phyloP scores from a whole-genome alignment of 2,329 filamentous ascomycete species.

The Bertia moriformis region DNA sequence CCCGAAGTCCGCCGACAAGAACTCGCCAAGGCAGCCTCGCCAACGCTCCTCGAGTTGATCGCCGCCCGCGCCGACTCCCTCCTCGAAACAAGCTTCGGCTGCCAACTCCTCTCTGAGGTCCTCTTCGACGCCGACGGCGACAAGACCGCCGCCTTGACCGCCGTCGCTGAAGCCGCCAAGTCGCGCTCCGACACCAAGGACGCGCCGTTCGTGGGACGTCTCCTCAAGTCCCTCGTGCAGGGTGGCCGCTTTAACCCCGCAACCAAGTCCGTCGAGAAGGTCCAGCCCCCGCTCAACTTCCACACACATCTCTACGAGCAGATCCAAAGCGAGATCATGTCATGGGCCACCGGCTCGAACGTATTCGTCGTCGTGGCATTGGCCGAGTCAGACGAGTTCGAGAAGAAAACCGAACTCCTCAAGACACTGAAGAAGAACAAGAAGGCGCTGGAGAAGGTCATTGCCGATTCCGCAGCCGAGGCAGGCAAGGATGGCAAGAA shows the following conservation, averaged over 20 bases:
- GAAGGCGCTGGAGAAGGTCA: conserved; percentile 55
- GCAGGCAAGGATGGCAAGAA: conserved; percentile 32
- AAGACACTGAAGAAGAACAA: conserved; percentile 60
- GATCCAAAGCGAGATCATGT: conserved; percentile 59
- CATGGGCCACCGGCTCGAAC: conserved; percentile 76
- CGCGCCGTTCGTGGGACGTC: conserved; percentile 52
- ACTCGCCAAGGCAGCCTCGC: conserved; percentile 59
- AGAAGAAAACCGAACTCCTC: conserved; percentile 49
- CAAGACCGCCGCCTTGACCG: conserved; percentile 59
- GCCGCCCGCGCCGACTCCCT: conserved; percentile 53
- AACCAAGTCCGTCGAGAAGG: conserved; percentile 53
- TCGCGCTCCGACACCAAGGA: conserved; percentile 31
- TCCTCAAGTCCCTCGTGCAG: conserved; percentile 82
- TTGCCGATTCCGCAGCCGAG: conserved; percentile 34
- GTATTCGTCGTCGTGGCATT: conserved; percentile 76
- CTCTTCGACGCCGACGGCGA: conserved; percentile 65
- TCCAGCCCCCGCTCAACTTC: conserved; percentile 68
- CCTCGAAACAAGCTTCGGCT: conserved; percentile 64
- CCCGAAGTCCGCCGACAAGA: conserved; percentile 61
- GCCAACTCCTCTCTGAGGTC: conserved; percentile 72
- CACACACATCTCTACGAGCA: conserved; percentile 66
- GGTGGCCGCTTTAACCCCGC: conserved; percentile 74
- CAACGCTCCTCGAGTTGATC: conserved; percentile 62
- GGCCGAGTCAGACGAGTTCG: conserved; percentile 61
- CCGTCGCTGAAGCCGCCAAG: conserved; percentile 49